phyloP scores from a whole-genome alignment of 371 early-diverging fungal species.

The Polyrhizophydium stewartii region DNA sequence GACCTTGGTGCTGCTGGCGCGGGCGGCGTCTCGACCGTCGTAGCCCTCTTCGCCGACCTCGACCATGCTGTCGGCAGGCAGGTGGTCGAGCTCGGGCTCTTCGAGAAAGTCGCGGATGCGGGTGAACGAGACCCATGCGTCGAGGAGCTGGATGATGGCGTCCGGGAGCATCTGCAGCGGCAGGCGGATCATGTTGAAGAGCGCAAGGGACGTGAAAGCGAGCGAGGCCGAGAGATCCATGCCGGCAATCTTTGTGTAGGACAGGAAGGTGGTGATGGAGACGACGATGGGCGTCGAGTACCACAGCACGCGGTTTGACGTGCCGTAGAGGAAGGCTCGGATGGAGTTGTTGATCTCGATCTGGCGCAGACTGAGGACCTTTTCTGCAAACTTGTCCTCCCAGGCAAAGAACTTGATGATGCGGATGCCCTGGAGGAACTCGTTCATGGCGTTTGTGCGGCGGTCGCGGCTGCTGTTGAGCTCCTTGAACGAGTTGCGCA shows the following conservation, averaged over 20 bases:
- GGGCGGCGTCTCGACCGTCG: conserved; percentile 8
- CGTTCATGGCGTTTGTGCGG: conserved; percentile 30
- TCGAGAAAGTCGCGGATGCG: conserved; percentile 12
- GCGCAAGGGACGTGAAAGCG: conserved; percentile 56
- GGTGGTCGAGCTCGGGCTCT: conserved; percentile 16
- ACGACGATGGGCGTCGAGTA: conserved; percentile 12
- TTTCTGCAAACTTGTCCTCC: conserved; percentile 40
- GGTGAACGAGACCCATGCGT: conserved; percentile 15
- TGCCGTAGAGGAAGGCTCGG: conserved; percentile 15
- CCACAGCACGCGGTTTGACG: conserved; percentile 7
- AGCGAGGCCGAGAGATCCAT: conserved; percentile 16
- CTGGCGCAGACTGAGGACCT: conserved; percentile 29
- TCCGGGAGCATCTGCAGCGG: conserved; percentile 58
- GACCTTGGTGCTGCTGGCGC: conserved; percentile 49
- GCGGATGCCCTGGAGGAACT: conserved; percentile 31
- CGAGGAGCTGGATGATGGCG: conserved; percentile 14
- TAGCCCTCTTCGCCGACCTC: conserved; percentile 37
- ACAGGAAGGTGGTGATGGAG: conserved; percentile 9
- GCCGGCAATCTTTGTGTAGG: conserved; percentile 19
- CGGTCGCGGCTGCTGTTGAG: conserved; percentile 23
- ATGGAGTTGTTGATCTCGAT: conserved; percentile 20
- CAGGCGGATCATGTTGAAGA: conserved; percentile 57
- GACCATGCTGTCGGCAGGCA: conserved; percentile 30
- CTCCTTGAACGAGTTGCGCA: conserved; percentile 20
- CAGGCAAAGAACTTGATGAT: conserved; percentile 42